A percentile compares a stretch with the other conserved stretches of the same genome.
Conservation (phyloP, 768 basidiomycete genomes). For the Tulasnella calospora region DNA sequence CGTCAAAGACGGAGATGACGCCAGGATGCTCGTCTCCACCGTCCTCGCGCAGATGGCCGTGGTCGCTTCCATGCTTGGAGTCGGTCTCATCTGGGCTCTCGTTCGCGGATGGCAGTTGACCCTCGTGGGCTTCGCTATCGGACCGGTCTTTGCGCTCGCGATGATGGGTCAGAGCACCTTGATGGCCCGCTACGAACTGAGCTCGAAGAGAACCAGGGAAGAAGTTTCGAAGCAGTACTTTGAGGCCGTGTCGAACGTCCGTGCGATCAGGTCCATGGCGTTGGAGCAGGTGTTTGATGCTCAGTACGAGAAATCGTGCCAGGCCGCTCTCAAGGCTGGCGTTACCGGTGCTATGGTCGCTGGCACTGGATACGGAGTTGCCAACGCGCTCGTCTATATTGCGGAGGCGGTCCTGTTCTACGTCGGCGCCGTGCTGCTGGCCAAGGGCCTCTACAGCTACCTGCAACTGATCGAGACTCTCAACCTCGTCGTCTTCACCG, state of each 20-base stretch:
- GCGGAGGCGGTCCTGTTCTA: slow-evolving; percentile 90
- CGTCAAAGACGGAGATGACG: slow-evolving; percentile 88
- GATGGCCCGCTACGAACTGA: slow-evolving; percentile 62
- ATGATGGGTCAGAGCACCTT: slow-evolving; percentile 73
- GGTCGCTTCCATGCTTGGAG: slow-evolving; percentile 69
- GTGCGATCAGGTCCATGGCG: slow-evolving; percentile 82
- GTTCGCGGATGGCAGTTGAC: slow-evolving; percentile 87
- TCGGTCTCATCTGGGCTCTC: slow-evolving; percentile 88
- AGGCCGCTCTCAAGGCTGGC: slow-evolving; percentile 59
- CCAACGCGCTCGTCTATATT: slow-evolving; percentile 78
- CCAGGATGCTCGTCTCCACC: slow-evolving; percentile 65
- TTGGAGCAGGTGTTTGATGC: slow-evolving; percentile 65
- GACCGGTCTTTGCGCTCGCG: slow-evolving; percentile 69
- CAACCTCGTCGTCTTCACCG: slow-evolving; percentile 86
- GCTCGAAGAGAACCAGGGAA: slow-evolving; percentile 84
- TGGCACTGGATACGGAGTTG: slow-evolving; percentile 76
- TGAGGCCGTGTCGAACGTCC: slow-evolving; percentile 79
- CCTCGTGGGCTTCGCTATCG: slow-evolving; percentile 80
- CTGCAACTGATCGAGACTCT: slow-evolving; percentile 85
- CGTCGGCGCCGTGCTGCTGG: slow-evolving; percentile 80
- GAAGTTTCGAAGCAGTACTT: slow-evolving; percentile 80
- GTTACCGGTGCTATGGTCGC: slow-evolving; percentile 79
- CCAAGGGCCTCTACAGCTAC: slow-evolving; percentile 75
- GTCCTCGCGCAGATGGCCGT: slow-evolving; percentile 69
- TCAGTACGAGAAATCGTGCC: slow-evolving; percentile 62